These are phyloP conservation scores for Pleoardoris graminearum DNA, from an alignment of 2,329 filamentous ascomycete species.

Conservation along the genomic window DNA sequence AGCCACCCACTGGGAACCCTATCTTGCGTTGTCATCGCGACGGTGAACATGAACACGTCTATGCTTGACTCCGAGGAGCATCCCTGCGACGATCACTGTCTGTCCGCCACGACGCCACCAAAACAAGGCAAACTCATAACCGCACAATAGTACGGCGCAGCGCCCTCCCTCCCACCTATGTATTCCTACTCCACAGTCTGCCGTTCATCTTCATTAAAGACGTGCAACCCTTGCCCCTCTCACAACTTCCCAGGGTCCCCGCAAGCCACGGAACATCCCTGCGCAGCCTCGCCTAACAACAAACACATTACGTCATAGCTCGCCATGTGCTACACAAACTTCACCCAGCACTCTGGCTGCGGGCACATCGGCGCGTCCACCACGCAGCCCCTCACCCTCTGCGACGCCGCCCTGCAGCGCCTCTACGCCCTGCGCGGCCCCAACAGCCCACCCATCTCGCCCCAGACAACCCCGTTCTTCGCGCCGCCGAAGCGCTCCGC, in stretches of 20 bases:
- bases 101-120: not conserved
- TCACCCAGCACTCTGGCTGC: constrained; percentile 6
- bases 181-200: not conserved
- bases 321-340: constrained; percentile 6
- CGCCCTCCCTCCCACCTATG: not conserved
- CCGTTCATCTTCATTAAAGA: not conserved
- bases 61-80: not conserved
- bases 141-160: not conserved
- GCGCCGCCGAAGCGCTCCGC: not conserved
- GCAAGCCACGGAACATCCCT: constrained; percentile 3
- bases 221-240: not conserved
- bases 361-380: not conserved
- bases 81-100: constrained; percentile 2
- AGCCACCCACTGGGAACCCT: no score
- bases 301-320: constrained; percentile 3
- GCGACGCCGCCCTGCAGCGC: not conserved
- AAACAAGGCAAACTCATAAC: not conserved
- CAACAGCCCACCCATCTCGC: not conserved
- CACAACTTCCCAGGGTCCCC: constrained; percentile 1
- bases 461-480: not conserved
- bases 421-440: constrained; percentile 2
- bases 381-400: constrained; percentile 1
- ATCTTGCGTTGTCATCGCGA: no score
- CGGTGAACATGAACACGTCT: not conserved
- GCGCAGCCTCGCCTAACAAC: constrained; percentile 2